Conservation (phyloP, 306 rosid genomes). For the Mimosa pudica region DNA sequence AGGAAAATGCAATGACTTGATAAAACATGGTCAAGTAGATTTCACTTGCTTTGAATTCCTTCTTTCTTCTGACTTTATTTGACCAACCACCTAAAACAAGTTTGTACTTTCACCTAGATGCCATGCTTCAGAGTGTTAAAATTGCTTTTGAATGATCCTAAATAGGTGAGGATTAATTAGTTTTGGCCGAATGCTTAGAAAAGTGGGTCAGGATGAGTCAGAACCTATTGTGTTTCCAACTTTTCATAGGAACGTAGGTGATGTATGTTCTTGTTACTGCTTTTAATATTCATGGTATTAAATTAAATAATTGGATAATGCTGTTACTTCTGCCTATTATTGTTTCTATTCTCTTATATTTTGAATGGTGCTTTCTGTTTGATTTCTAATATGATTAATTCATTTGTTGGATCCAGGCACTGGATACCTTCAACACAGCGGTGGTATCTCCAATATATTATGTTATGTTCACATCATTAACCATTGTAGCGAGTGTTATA, state of each 20-base stretch:
- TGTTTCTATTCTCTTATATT: not conserved
- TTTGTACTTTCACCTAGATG: conserved; percentile 12
- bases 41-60: not conserved
- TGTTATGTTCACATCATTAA: conserved; percentile 80
- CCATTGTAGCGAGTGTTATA: conserved; percentile 89
- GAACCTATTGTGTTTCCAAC: not conserved
- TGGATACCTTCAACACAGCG: conserved; percentile 93
- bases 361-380: conserved; percentile 25
- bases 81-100: conserved; percentile 1
- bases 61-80: not conserved
- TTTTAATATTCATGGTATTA: not conserved
- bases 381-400: conserved; percentile 27
- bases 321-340: conserved; percentile 4
- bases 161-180: not conserved
- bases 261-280: not conserved
- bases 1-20: not conserved
- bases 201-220: conserved; percentile 15
- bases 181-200: conserved; percentile 19
- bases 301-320: not conserved
- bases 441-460: conserved; percentile 90
- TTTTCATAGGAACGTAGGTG: not conserved
- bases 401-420: conserved; percentile 56
- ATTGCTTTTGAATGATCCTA: conserved; percentile 13
- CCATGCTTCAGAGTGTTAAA: conserved; percentile 2
- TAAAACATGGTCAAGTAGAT: not conserved